Base-by-base conservation (phyloP, 768 basidiomycete species). In the Lactarius akahatsu region DNA sequence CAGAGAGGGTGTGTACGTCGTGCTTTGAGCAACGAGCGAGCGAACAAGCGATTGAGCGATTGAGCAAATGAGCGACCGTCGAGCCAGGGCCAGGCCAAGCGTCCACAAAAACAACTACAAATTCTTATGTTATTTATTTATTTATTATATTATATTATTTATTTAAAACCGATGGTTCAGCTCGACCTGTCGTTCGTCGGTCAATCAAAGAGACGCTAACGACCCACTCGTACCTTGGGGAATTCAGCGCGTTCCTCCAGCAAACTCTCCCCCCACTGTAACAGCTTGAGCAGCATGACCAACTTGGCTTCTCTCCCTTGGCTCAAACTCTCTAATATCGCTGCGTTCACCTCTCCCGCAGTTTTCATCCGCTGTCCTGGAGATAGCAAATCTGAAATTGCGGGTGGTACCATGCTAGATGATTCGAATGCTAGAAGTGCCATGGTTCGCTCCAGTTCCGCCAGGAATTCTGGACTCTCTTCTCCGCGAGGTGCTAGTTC, bases 401-500 rank as follows among this genome's bases (percentile, higher is more conserved):
- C 82, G 30, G 83, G 71, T 28, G 93, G 91, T 43, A 83, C 82
- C 54, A 78, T 73, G 34, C 85, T 79, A 1, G 84, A 80, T 2
- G 86, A 81, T 68, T 92, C 89, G 75, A 93, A 93, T 50, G 90
- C 91, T 43, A 99, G 79, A 57, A 98, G 77, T 40, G 94, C 92
- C 94, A 98, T 98, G 36, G 96, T 96, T 59, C 88, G 85, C 78
- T 99, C 97, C 54, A 98, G 80, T 75, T 98, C 96, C 23, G 86
- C 79, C 55, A 98, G 81, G 76, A 96, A 98, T 75, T 96, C 92
- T 0, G 94, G 95, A 66, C 90, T 92, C 79, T 97, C 93, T 73
- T 97, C 94, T 3, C 94, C 96, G 7, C 96, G 88, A 20, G 94
- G 95, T 5, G 97, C 97, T 13, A 99, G 82, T 75, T 98, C 95